phyloP scores from a whole-genome alignment of 805 yeast genomes.

The Starmera dryadoides region DNA sequence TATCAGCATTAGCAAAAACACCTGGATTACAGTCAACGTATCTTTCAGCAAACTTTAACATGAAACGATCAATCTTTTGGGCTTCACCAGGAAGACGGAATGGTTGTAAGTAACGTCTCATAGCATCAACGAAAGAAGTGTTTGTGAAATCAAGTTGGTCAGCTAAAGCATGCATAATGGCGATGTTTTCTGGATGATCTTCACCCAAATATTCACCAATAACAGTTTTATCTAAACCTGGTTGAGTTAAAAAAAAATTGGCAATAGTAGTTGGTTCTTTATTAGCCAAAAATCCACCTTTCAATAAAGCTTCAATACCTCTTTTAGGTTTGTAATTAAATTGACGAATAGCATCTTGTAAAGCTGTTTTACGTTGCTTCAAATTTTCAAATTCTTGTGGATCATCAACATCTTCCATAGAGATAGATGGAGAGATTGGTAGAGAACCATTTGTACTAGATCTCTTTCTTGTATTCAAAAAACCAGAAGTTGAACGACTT shows the following conservation, averaged over 20 bases:
- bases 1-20: slow-evolving; percentile 86
- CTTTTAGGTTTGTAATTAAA: slow-evolving; percentile 83
- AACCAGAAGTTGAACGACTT: slow-evolving; percentile 11
- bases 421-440: slow-evolving; percentile 4
- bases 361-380: slow-evolving; percentile 75
- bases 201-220: slow-evolving; percentile 93
- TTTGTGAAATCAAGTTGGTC: slow-evolving; percentile 74
- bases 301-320: slow-evolving; percentile 60
- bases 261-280: slow-evolving; percentile 69
- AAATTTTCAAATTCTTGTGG: slow-evolving; percentile 80
- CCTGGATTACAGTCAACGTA: slow-evolving; percentile 83
- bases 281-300: slow-evolving; percentile 54
- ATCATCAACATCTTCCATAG: slow-evolving; percentile 45
- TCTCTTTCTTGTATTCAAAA: slow-evolving; percentile 18
- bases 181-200: slow-evolving; percentile 69
- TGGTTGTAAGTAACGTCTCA: slow-evolving; percentile 75
- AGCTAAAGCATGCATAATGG: slow-evolving; percentile 89
- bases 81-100: slow-evolving; percentile 98
- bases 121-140: slow-evolving; percentile 72
- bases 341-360: slow-evolving; percentile 67
- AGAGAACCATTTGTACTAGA: slow-evolving; percentile 20
- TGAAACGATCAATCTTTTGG: slow-evolving; percentile 92
- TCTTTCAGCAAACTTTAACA: slow-evolving; percentile 95
- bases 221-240: slow-evolving; percentile 72
- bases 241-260: slow-evolving; percentile 60